Evolutionary conservation across 352 stramenopile species (phyloP).

Genomic region (Blastocystis sp.): DNA sequence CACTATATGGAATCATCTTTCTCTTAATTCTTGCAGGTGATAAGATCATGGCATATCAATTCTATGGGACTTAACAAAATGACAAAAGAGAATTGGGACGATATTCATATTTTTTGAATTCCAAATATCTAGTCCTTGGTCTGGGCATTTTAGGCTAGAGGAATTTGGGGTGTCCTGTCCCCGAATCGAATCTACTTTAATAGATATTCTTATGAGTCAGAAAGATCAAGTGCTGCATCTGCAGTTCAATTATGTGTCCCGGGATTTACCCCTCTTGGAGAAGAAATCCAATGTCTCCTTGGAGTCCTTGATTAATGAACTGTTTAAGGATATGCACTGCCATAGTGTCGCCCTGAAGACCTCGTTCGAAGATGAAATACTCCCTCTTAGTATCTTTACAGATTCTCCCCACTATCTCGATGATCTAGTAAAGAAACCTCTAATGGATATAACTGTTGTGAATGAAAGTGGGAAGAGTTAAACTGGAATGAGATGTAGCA

Average conservation of each 20-base stretch:
- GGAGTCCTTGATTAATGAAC: background rate
- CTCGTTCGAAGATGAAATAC: background rate
- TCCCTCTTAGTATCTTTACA: background rate
- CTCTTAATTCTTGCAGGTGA: background rate
- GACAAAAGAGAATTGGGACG: no score
- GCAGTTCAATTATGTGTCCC: background rate
- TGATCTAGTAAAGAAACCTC: background rate
- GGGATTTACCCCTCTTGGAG: background rate
- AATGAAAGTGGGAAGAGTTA: background rate
- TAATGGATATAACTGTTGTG: background rate
- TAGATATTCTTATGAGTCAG: background rate
- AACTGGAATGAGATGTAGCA: no score
- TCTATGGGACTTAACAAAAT: no score
- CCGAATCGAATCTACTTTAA: background rate
- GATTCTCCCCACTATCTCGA: background rate
- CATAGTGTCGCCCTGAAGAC: background rate
- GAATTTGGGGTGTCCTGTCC: background rate
- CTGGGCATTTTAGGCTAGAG: background rate
- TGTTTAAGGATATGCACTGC: constrained; percentile 21
- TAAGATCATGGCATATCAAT: background rate
- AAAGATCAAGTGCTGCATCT: background rate
- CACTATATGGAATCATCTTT: background rate
- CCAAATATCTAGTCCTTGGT: no score
- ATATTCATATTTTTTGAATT: no score
- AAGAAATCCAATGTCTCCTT: background rate